phyloP scores from a whole-genome alignment of 441 rosid genomes.

The Eutrema salsugineum region DNA sequence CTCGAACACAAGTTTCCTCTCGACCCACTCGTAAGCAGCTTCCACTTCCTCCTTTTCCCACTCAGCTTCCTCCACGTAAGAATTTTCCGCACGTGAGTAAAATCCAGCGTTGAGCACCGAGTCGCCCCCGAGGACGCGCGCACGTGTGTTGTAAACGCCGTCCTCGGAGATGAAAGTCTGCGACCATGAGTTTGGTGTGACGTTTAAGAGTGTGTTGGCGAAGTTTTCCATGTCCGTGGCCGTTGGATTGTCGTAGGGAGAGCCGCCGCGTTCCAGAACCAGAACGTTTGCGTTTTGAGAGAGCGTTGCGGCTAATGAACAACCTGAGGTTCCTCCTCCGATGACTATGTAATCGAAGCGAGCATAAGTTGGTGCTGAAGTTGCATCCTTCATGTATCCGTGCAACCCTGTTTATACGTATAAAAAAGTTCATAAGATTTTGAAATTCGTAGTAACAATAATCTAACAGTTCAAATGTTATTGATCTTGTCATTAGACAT shows the following conservation, averaged over 20 bases:
- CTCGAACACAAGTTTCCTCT: constrained; percentile 37
- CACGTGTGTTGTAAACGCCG: constrained; percentile 34
- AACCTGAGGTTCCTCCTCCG: constrained; percentile 54
- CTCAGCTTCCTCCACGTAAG: background rate
- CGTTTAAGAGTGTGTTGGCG: background rate
- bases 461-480: background rate
- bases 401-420: constrained; percentile 28
- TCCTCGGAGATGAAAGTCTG: constrained; percentile 38
- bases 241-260: constrained; percentile 36
- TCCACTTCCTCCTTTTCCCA: constrained; percentile 24
- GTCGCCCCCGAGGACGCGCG: constrained; percentile 43
- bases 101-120: constrained; percentile 35
- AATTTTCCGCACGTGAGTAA: constrained; percentile 37
- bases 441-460: background rate
- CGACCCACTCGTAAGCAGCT: constrained; percentile 44
- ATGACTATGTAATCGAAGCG: constrained; percentile 43
- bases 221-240: constrained; percentile 18
- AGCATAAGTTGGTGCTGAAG: constrained; percentile 29
- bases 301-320: constrained; percentile 48
- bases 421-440: background rate
- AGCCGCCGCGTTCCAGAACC: constrained; percentile 45
- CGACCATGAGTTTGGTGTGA: background rate
- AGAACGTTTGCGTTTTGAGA: constrained; percentile 35
- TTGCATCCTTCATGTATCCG: constrained; percentile 36
- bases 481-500: background rate